Evolutionary conservation across 2,329 filamentous ascomycete genomes (phyloP).

Genomic region (Trichoderma citrinoviride): DNA sequence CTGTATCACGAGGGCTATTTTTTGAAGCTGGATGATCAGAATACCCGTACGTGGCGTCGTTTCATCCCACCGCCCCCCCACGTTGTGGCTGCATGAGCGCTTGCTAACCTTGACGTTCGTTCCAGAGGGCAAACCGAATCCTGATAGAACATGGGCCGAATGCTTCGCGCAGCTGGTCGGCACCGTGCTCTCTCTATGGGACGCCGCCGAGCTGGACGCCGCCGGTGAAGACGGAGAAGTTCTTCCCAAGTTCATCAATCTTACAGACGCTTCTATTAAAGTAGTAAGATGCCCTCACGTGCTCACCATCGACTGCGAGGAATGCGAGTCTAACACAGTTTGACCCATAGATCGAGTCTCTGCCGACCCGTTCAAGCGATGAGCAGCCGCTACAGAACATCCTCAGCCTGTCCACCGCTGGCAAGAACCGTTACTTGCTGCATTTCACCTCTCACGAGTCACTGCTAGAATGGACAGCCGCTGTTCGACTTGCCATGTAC

Average conservation of each 20-base stretch:
- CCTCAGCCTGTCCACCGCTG: constrained; percentile 90
- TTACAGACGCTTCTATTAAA: constrained; percentile 96
- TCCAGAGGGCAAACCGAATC: constrained; percentile 81
- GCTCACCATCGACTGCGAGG: background rate
- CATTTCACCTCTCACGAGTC: constrained; percentile 96
- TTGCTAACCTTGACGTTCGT: constrained; percentile 16
- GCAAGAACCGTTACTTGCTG: constrained; percentile 89
- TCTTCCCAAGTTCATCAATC: constrained; percentile 88
- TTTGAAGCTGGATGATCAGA: constrained; percentile 91
- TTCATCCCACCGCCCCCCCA: background rate
- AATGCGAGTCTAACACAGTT: background rate
- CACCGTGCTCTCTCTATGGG: constrained; percentile 93
- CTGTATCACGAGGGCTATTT: constrained; percentile 98
- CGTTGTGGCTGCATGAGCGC: background rate
- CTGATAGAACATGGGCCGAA: constrained; percentile 88
- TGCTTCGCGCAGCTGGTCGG: constrained; percentile 96
- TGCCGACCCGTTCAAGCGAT: constrained; percentile 74
- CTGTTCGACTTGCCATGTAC: constrained; percentile 89
- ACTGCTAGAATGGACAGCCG: constrained; percentile 91
- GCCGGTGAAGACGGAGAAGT: constrained; percentile 83
- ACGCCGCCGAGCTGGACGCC: constrained; percentile 84
- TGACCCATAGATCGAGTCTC: constrained; percentile 70
- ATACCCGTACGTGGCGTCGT: constrained; percentile 64
- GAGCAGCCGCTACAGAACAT: constrained; percentile 90
- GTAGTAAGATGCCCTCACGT: constrained; percentile 62